Conservation (phyloP, 2,329 filamentous ascomycete species). For the Keithomyces neogunnii region DNA sequence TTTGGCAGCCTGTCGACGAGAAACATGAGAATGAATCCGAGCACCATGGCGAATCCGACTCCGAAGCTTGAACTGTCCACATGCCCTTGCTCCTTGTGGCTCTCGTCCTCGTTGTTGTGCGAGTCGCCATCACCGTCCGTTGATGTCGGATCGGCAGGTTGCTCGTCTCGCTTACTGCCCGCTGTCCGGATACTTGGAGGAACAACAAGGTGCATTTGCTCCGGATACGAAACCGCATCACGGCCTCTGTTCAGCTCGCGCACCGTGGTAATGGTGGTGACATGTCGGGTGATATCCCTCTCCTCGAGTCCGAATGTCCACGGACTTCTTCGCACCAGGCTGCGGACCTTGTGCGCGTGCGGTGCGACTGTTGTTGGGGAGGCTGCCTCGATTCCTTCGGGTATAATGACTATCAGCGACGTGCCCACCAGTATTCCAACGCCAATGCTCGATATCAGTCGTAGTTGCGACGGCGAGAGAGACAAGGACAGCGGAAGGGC, state of each 20-base stretch:
- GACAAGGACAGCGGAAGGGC: constrained; percentile 83
- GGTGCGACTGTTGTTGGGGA: constrained; percentile 46
- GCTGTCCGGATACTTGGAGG: not conserved
- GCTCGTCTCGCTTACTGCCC: not conserved
- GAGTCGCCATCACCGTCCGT: constrained; percentile 3
- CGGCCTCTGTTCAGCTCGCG: not conserved
- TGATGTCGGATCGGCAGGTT: not conserved
- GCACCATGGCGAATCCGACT: constrained; percentile 77
- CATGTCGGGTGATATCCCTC: constrained; percentile 14
- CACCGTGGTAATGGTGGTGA: constrained; percentile 12
- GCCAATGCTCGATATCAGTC: constrained; percentile 83
- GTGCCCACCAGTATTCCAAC: constrained; percentile 93
- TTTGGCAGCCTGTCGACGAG: constrained; percentile 80
- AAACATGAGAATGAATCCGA: constrained; percentile 95
- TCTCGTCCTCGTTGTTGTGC: constrained; percentile 16
- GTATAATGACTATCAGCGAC: constrained; percentile 93
- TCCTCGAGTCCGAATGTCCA: constrained; percentile 18
- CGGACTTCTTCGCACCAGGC: constrained; percentile 23
- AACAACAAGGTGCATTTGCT: not conserved
- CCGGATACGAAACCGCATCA: not conserved
- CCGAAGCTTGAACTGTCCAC: constrained; percentile 56
- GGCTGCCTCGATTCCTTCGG: constrained; percentile 88
- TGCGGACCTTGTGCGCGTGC: constrained; percentile 28
- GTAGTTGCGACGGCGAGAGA: constrained; percentile 76
- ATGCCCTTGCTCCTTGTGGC: constrained; percentile 21